Evolutionary conservation across 1,284 basidiomycete genomes (phyloP), one percentile per base, ranked within the genome.

Genomic region (Papiliotrema terrestris): DNA sequence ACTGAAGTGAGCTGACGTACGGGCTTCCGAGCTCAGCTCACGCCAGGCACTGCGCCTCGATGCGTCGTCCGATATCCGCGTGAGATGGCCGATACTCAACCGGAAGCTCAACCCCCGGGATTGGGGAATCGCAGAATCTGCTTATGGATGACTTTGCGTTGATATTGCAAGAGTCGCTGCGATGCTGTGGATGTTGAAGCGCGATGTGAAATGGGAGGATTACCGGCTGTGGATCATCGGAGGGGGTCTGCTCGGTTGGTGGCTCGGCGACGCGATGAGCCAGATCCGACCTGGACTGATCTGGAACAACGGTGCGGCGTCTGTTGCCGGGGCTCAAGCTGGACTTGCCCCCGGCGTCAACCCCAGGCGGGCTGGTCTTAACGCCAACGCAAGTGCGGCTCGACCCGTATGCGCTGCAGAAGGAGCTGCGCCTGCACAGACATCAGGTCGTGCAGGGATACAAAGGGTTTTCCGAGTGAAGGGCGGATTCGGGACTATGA

Each of bases 41-140:
- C 15, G 36, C 11, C 59, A 92, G 86, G 91, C 87, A 1, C 79
- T 92, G 47, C 81, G 81, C 48, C 75, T 95, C 63, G 87, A 91
- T 9, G 78, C 81, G 48, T 74, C 77, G 8, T 77, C 85, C 22
- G 84, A 84, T 5, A 95, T 88, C 69, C 77, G 78, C 15, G 78
- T 92, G 45, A 81, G 86, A 52, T 89, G 87, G 83, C 93, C 93
- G 1, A 84, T 92, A 49, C 79, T 84, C 53, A 84, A 86, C 22
- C 81, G 84, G 8, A 84, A 82, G 47, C 89, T 95, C 78, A 95
- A 95, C 68, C 84, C 81, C 6, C 79, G 83, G 47, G 88, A 89
- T 65, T 96, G 95, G 69, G n/a, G 70, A 77, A 1, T 87, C 86
- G 3, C 64, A 66, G 13, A 86, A 88, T 73, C 79, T 84, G 57